These are phyloP conservation scores for Cenchrus purpureus DNA, from an alignment of 176 grass and related monocot genomes.

Conservation along the genomic window DNA sequence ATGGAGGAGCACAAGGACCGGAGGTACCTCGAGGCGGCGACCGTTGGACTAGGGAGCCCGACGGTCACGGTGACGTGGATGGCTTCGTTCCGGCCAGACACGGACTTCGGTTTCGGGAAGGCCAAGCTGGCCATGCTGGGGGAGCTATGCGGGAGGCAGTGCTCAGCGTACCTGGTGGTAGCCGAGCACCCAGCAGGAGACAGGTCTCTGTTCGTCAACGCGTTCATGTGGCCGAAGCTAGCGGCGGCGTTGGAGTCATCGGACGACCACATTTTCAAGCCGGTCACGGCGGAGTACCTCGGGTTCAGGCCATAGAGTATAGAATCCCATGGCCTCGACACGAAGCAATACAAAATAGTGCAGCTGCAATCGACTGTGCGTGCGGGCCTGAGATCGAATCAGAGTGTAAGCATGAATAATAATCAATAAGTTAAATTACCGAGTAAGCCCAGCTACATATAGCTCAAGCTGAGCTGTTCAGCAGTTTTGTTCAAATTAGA, in stretches of 20 bases:
- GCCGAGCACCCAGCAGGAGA: background rate
- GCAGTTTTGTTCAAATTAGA: no score
- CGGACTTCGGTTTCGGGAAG: background rate
- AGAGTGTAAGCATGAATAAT: no score
- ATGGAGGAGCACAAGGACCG: conserved; percentile 43
- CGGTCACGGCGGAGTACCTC: background rate
- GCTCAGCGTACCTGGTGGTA: background rate
- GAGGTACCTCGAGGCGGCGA: conserved; percentile 27
- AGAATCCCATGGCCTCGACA: no score
- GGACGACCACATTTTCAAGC: background rate
- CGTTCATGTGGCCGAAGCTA: background rate
- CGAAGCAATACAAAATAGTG: no score
- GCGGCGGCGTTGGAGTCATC: background rate
- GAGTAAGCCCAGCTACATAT: no score
- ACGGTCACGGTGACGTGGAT: background rate
- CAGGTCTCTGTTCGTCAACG: background rate
- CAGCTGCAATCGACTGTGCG: no score
- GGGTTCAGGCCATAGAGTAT: background rate
- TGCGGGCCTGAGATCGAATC: no score
- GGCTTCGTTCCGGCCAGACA: background rate
- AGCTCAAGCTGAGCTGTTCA: no score
- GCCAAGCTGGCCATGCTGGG: background rate
- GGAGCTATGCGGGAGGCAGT: background rate
- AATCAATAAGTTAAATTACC: no score
- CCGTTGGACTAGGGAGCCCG: conserved; percentile 39